Conservation (phyloP, 352 stramenopile genomes). For the Phytophthora idaei region DNA sequence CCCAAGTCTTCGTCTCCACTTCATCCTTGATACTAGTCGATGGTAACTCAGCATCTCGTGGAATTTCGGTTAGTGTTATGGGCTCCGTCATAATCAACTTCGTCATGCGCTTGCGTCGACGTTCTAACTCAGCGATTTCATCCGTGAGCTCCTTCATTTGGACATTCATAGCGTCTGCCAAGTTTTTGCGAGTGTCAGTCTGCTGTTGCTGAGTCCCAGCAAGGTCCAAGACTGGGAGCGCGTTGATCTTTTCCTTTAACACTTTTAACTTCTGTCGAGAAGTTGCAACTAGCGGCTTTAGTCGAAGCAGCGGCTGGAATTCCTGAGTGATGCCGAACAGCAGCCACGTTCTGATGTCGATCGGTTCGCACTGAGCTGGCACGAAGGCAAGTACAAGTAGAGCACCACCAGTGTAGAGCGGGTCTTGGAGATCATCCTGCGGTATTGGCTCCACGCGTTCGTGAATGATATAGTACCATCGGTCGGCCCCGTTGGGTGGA, state of each 20-base stretch:
- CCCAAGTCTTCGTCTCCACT: slow-evolving; percentile 64
- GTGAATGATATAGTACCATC: slow-evolving; percentile 81
- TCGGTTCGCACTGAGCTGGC: slow-evolving; percentile 51
- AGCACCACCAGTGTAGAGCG: slow-evolving; percentile 57
- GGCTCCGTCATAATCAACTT: slow-evolving; percentile 65
- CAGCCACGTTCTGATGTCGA: slow-evolving; percentile 64
- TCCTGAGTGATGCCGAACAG: slow-evolving; percentile 66
- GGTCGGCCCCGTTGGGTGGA: slow-evolving; percentile 48
- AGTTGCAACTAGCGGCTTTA: slow-evolving; percentile 43
- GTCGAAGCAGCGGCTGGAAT: slow-evolving; percentile 50
- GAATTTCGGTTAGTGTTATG: slow-evolving; percentile 45
- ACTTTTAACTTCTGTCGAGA: slow-evolving; percentile 47
- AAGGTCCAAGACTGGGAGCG: slow-evolving; percentile 54
- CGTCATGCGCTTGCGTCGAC: slow-evolving; percentile 44
- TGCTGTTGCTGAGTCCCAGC: slow-evolving; percentile 50
- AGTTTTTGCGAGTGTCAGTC: slow-evolving; percentile 58
- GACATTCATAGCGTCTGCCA: slow-evolving; percentile 47
- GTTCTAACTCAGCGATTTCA: slow-evolving; percentile 41
- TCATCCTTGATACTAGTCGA: slow-evolving; percentile 39
- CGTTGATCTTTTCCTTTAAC: slow-evolving; percentile 60
- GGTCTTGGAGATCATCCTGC: slow-evolving; percentile 64
- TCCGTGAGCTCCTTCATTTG: slow-evolving; percentile 50
- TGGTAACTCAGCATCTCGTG: slow-evolving; percentile 32
- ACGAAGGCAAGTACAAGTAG: slow-evolving; percentile 64
- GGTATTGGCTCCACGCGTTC: slow-evolving; percentile 60